Base-by-base conservation (phyloP, 2,329 filamentous ascomycete species). In the Cercospora sp. region DNA sequence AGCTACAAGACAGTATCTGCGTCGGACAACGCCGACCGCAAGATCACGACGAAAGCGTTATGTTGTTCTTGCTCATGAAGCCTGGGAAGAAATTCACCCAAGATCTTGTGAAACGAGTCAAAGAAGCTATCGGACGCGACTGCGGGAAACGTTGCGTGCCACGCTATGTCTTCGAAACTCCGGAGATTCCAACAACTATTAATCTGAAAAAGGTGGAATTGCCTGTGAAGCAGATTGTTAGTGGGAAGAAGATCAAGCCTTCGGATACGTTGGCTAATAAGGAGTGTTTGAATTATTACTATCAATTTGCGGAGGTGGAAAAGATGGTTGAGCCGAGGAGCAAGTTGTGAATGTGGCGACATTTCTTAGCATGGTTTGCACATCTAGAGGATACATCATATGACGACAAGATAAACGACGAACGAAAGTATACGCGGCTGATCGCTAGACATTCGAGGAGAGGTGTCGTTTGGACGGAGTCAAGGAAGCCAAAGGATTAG, bases 131-230 rank as follows among this genome's bases (percentile, higher is more conserved):
- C 75, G 84, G 83, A 4, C 84, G 81, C 71, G 89, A 90, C 71
- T 80, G 90, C 75, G 91, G 89, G 51, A 88, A 89, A 77, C 82
- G 92, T 64, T 92, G 94, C 80, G 90, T 94, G 13, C 92, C 92
- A 1, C 89, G 84, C 76, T 93, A 89, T 77, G 84, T 95, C 20
- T 94, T 94, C 77, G 88, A 93, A 81, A 92, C 91, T 6, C 89
- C 89, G 18, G 92, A 91, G 72, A 93, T 95, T 76, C 92, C 92
- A 88, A 91, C 89, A 0, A 95, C 92, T 0, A 88, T 95, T 70
- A 95, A 94, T 76, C 80, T 92, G 60, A 95, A 95, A 78, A 95
- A 95, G 79, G 92, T 95, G 3, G 92, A 95, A 77, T 74, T 95
- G 63, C 91, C 91, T 0, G 90, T 95, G 31, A 95, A 95, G 81